Conservation (phyloP, 176 grass and related monocot species). For the Stipa capillata region DNA sequence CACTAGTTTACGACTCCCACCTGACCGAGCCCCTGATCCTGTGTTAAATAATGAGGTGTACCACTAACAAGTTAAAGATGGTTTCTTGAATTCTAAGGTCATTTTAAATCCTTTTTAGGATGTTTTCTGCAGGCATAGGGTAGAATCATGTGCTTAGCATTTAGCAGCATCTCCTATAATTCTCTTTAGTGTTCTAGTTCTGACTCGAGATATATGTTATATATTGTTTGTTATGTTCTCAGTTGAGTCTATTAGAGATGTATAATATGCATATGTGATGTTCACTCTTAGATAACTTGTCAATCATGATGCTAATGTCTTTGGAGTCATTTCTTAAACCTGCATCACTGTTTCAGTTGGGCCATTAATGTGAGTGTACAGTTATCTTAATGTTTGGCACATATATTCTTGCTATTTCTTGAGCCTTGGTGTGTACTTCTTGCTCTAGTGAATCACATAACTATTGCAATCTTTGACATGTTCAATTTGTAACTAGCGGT, state of each 20-base stretch:
- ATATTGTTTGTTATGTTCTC: background rate
- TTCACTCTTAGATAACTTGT: background rate
- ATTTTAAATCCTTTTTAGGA: background rate
- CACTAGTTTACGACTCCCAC: background rate
- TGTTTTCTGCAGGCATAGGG: background rate
- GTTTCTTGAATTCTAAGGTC: background rate
- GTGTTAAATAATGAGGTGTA: background rate
- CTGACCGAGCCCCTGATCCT: no score
- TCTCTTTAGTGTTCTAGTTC: background rate
- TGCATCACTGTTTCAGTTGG: background rate
- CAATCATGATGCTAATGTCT: background rate
- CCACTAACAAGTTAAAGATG: background rate
- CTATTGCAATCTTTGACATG: background rate
- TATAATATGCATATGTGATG: background rate
- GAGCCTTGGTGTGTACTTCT: background rate
- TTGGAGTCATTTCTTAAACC: background rate
- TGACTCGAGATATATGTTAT: background rate
- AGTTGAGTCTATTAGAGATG: background rate
- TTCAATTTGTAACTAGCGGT: background rate
- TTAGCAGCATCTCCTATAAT: background rate
- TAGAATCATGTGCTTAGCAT: background rate
- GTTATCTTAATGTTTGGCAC: background rate
- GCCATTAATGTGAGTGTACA: background rate
- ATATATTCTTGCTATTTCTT: background rate
- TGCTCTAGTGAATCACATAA: background rate